Evolutionary conservation across 2,329 filamentous ascomycete species (phyloP).

Genomic region (Gremmenia infestans): DNA sequence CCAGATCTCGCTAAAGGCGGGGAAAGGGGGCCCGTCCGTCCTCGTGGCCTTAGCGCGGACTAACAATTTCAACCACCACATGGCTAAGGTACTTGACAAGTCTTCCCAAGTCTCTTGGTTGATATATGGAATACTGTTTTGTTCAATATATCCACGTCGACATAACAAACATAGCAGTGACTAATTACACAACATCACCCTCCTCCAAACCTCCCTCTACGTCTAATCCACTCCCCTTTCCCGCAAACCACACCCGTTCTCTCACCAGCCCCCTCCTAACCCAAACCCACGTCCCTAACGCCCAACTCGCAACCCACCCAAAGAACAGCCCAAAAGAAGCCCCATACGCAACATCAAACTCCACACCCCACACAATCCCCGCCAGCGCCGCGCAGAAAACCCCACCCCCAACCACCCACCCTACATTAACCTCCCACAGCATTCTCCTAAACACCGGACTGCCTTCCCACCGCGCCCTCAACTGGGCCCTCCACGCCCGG

Average conservation of each 20-base stretch:
- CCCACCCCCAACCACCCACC: conserved; percentile 2
- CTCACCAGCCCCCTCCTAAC: background rate
- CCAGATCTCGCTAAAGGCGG: too few species aligned
- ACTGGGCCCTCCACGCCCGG: conserved; percentile 3
- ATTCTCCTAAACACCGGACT: conserved; percentile 6
- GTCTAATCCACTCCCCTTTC: too few species aligned
- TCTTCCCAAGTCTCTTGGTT: too few species aligned
- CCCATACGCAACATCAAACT: conserved; percentile 6
- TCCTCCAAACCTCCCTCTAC: too few species aligned
- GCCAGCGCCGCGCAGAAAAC: conserved; percentile 6
- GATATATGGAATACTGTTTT: too few species aligned
- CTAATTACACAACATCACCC: too few species aligned
- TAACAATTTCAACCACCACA: too few species aligned
- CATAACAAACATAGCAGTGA: too few species aligned
- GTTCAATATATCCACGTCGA: too few species aligned
- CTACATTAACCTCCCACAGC: conserved; percentile 9
- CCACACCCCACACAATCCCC: conserved; percentile 6
- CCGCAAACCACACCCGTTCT: background rate
- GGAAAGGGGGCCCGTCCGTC: too few species aligned
- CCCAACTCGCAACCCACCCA: conserved; percentile 12
- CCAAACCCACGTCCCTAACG: conserved; percentile 2
- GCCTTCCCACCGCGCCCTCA: conserved; percentile 5
- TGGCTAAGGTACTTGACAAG: too few species aligned
- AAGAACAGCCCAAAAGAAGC: conserved; percentile 8
- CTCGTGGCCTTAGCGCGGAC: too few species aligned